A percentile compares a stretch with the other conserved stretches of the same genome.
These are phyloP conservation scores for Amanita rubescens DNA, from an alignment of 768 basidiomycete genomes.

Conservation along the genomic window DNA sequence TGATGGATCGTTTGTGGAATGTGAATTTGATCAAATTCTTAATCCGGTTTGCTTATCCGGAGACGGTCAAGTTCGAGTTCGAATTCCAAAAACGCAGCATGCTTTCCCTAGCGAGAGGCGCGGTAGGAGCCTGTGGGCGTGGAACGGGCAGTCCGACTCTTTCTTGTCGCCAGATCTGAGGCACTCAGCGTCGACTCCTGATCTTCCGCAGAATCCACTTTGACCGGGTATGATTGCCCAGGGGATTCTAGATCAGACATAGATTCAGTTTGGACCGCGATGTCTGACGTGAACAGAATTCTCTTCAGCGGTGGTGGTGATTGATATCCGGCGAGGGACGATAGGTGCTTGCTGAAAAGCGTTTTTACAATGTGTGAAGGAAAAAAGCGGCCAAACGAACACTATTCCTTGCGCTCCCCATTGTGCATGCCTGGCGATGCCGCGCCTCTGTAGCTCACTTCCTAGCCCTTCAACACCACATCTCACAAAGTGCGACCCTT, in stretches of 20 bases:
- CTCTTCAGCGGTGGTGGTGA: slow-evolving; percentile 44
- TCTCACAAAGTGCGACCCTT: slow-evolving; percentile 64
- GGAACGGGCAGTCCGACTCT: no score
- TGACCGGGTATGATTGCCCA: slow-evolving; percentile 21
- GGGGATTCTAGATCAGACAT: slow-evolving; percentile 21
- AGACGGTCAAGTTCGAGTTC: no score
- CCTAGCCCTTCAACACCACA: slow-evolving; percentile 62
- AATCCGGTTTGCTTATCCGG: no score
- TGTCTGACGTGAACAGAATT: slow-evolving; percentile 49
- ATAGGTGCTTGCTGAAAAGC: slow-evolving; percentile 39
- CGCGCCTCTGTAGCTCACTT: slow-evolving; percentile 57
- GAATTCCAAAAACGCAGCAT: no score
- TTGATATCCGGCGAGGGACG: slow-evolving; percentile 35
- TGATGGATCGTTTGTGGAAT: no score
- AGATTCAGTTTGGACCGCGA: slow-evolving; percentile 56
- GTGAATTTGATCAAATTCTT: no score
- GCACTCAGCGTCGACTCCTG: slow-evolving; percentile 54
- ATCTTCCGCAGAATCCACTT: slow-evolving; percentile 35
- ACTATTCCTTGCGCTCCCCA: slow-evolving; percentile 73
- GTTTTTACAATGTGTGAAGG: neutral
- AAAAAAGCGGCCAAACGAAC: slow-evolving; percentile 27
- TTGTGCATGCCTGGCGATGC: slow-evolving; percentile 56
- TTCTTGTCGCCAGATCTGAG: slow-evolving; percentile 52
- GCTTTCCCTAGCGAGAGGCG: no score
- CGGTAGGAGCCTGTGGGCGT: no score